phyloP scores from a whole-genome alignment of 2,329 filamentous ascomycete species.

The Zymoseptoria tritici region DNA sequence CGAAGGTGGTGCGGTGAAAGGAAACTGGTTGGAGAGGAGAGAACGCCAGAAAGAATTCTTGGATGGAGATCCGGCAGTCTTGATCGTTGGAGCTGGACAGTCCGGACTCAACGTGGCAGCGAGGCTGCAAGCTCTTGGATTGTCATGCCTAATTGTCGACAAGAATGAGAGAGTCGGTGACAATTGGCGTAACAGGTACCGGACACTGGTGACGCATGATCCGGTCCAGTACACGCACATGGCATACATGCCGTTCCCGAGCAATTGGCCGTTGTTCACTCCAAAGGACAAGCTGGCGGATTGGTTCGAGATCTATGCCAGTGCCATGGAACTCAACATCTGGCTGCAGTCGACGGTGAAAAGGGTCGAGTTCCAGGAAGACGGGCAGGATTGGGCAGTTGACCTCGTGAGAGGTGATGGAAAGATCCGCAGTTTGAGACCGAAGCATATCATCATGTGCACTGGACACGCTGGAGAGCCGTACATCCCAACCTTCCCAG shows the following conservation, averaged over 20 bases:
- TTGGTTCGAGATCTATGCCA: constrained; percentile 60
- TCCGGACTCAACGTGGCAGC: constrained; percentile 30
- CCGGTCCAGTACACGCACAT: constrained; percentile 55
- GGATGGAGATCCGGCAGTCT: constrained; percentile 47
- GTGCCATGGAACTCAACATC: constrained; percentile 59
- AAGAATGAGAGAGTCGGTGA: constrained; percentile 41
- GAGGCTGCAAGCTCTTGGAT: constrained; percentile 34
- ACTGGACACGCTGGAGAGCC: constrained; percentile 64
- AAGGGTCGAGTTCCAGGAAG: constrained; percentile 42
- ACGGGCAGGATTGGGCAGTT: constrained; percentile 48
- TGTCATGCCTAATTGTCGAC: constrained; percentile 40
- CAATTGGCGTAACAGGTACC: constrained; percentile 46
- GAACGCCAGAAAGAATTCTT: constrained; percentile 25
- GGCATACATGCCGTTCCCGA: constrained; percentile 58
- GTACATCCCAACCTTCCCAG: constrained; percentile 43
- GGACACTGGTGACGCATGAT: constrained; percentile 57
- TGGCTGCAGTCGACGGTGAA: constrained; percentile 51
- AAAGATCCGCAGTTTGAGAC: constrained; percentile 49
- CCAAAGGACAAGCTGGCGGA: constrained; percentile 57
- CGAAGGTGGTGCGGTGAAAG: constrained; percentile 44
- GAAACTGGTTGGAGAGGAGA: constrained; percentile 40
- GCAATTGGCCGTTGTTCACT: constrained; percentile 61
- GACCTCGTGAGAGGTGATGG: constrained; percentile 39
- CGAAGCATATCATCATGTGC: constrained; percentile 58
- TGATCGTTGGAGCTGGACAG: constrained; percentile 45